These are phyloP conservation scores for Corylus americana DNA, from an alignment of 306 rosid species.

Conservation along the genomic window DNA sequence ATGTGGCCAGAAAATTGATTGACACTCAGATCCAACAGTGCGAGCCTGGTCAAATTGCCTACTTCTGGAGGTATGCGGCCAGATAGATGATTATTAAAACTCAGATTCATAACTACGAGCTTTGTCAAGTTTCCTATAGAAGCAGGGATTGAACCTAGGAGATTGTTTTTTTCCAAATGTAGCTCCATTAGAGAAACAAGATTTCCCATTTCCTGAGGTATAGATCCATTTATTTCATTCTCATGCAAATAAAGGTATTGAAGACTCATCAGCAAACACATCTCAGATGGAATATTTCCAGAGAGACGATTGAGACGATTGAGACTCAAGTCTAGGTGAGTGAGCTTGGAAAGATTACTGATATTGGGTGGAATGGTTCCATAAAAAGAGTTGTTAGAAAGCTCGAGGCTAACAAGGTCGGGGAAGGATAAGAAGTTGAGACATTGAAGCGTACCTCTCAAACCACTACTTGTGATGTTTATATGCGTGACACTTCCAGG, in stretches of 20 bases:
- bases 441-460: slow-evolving; percentile 25
- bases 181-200: no score
- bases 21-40: neutral
- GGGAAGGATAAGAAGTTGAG: slow-evolving; percentile 22
- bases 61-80: neutral
- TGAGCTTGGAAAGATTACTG: neutral
- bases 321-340: slow-evolving; percentile 4
- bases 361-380: slow-evolving; percentile 18
- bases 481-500: no score
- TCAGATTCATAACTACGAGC: neutral
- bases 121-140: slow-evolving; percentile 25
- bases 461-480: slow-evolving; percentile 23
- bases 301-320: neutral
- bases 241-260: no score
- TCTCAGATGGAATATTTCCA: no score
- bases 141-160: slow-evolving; percentile 22
- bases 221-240: no score
- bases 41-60: slow-evolving; percentile 1
- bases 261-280: no score
- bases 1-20: no score
- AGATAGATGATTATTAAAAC: neutral
- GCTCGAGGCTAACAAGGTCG: slow-evolving; percentile 9
- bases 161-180: neutral
- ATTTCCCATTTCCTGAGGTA: no score
- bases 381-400: slow-evolving; percentile 7